phyloP scores from a whole-genome alignment of 805 yeast genomes.

The Candida palmyrensis region DNA sequence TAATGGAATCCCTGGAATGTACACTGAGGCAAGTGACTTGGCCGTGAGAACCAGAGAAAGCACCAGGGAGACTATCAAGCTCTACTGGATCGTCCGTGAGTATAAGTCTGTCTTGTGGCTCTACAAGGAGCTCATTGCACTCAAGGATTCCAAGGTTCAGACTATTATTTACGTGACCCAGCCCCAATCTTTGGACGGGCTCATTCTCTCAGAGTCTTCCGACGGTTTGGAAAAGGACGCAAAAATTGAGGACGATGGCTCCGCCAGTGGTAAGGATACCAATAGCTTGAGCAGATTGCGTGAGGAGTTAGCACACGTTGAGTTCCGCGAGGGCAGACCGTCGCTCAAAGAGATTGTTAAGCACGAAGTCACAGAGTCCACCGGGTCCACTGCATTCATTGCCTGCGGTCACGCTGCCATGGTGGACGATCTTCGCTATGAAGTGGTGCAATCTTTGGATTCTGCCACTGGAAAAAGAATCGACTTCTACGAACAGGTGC shows the following conservation, averaged over 20 bases:
- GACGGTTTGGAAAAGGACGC: neutral
- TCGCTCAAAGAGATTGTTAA: conserved; percentile 29
- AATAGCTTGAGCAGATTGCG: conserved; percentile 2
- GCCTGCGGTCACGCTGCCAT: conserved; percentile 29
- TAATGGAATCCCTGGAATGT: conserved; percentile 56
- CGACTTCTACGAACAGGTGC: conserved; percentile 71
- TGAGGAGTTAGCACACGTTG: conserved; percentile 19
- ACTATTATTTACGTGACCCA: conserved; percentile 25
- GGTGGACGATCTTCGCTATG: conserved; percentile 29
- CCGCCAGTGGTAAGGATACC: neutral
- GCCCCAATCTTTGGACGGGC: conserved; percentile 14
- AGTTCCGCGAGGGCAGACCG: conserved; percentile 41
- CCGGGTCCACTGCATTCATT: conserved; percentile 32
- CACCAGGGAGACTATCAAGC: conserved; percentile 8
- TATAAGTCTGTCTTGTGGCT: conserved; percentile 44
- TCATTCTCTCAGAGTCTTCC: neutral
- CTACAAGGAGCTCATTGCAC: conserved; percentile 33
- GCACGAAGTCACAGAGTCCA: conserved; percentile 23
- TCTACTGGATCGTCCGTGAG: conserved; percentile 26
- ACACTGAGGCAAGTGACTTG: conserved; percentile 34
- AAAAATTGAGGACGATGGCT: neutral
- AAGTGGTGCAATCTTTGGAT: conserved; percentile 36
- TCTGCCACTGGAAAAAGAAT: conserved; percentile 41
- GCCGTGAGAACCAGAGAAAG: conserved; percentile 7
- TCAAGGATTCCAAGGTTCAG: conserved; percentile 23